A percentile compares a stretch with the other conserved stretches of the same genome.
These are phyloP conservation scores for Mrakia hoshinonis DNA, from an alignment of 768 basidiomycete genomes.

Conservation along the genomic window DNA sequence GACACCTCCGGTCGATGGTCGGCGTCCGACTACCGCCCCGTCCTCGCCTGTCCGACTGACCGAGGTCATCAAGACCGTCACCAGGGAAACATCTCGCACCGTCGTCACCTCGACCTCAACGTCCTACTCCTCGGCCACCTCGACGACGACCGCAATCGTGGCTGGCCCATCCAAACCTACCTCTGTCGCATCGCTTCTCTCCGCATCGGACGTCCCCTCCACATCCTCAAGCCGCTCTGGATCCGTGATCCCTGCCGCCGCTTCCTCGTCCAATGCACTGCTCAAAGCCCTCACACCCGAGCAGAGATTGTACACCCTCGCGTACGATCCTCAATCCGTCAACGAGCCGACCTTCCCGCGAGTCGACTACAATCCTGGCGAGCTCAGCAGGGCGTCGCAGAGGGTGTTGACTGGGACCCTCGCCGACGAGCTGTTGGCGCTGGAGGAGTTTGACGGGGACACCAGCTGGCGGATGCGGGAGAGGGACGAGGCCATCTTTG, in stretches of 20 bases:
- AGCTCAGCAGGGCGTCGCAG: neutral
- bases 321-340: neutral
- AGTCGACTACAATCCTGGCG: neutral
- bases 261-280: neutral
- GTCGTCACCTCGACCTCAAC: neutral
- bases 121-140: neutral
- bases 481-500: conserved; percentile 12
- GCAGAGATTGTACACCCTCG: neutral
- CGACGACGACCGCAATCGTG: neutral
- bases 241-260: neutral
- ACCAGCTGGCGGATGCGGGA: neutral
- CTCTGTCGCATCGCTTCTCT: neutral
- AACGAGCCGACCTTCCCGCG: neutral
- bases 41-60: too few species aligned
- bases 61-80: too few species aligned
- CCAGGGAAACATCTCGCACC: neutral
- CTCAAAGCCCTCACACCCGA: neutral
- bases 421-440: neutral
- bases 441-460: neutral
- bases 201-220: neutral
- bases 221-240: neutral
- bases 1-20: too few species aligned
- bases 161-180: neutral
- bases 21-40: too few species aligned
- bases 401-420: neutral